phyloP scores from a whole-genome alignment of 73 alveolate species.

The Uronychia setigera region DNA sequence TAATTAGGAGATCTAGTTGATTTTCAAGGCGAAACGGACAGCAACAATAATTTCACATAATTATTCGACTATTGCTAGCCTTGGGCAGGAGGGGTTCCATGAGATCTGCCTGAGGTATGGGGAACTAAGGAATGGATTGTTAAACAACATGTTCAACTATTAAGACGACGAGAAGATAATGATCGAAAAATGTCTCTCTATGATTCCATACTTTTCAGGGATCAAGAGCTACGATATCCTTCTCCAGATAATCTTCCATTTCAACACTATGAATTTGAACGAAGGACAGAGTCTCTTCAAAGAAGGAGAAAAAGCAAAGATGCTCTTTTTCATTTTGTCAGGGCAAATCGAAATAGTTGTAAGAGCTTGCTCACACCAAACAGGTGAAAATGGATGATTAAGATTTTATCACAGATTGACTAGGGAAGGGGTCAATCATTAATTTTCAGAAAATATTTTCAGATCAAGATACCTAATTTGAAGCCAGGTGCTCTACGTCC shows the following conservation, averaged over 20 bases:
- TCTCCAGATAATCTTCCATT: constrained; percentile 31
- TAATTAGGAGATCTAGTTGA: constrained; percentile 16
- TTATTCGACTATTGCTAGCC: constrained; percentile 39
- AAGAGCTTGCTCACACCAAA: not conserved
- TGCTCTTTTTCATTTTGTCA: constrained; percentile 14
- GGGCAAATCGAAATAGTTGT: constrained; percentile 28
- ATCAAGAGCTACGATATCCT: constrained; percentile 20
- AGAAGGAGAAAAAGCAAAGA: constrained; percentile 21
- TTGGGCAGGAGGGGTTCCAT: constrained; percentile 12
- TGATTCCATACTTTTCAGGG: constrained; percentile 28
- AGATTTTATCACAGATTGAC: constrained; percentile 26
- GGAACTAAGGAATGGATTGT: constrained; percentile 6
- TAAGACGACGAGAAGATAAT: constrained; percentile 30
- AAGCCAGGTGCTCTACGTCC: not conserved
- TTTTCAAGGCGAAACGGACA: constrained; percentile 35
- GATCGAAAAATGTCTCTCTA: constrained; percentile 13
- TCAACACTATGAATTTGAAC: constrained; percentile 4
- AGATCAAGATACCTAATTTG: constrained; percentile 13
- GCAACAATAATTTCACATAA: constrained; percentile 43
- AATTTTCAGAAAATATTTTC: constrained; percentile 30
- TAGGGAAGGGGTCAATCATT: constrained; percentile 26
- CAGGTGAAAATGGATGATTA: constrained; percentile 14
- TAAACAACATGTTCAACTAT: constrained; percentile 21
- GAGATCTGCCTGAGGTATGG: constrained; percentile 23
- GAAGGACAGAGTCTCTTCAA: constrained; percentile 21